Evolutionary conservation across 2,329 filamentous ascomycete species (phyloP), one percentile per base, ranked within the genome.

Genomic region (Epichloe sibirici): DNA sequence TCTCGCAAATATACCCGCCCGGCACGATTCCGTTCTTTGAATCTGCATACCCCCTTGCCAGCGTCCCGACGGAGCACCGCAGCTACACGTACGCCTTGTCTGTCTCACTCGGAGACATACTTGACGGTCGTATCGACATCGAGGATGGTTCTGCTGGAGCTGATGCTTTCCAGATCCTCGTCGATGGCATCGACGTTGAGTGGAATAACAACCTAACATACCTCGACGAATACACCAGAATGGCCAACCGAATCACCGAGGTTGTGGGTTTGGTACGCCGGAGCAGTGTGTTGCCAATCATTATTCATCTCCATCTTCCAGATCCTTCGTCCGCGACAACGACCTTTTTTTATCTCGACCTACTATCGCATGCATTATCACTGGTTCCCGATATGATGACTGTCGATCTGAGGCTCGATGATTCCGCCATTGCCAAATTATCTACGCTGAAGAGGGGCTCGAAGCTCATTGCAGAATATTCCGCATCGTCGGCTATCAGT

Each of bases 21-120:
- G 72, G 74, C 3, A 69, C 75, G 5, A 74, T 81, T n/a, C 75
- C 76, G 0, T 77, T 79, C 21, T 72, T 81, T 53, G 79, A 83
- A 56, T 79, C 79, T 2, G 79, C 81, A 1, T 86, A 85, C 57
- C 83, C 83, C 0, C 67, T 87, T 1, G 81, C 83, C 2, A 72
- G 75, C 15, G 73, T 85, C 35, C 76, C 78, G 0, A 74, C 79
- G 0, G 78, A 85, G 58, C 71, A 77, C 37, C 75, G 82, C 8
- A 73, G 71, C 11, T 86, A 82, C 58, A 88, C 86, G 0, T 85
- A 85, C 60, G 82, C 84, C 5, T 71, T 86, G 0, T 79, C 80
- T 3, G 71, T 88, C 78, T 2, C 65, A 86, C 2, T 78, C 78
- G 47, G 28, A 0, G 74, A 76, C 15, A 65, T 88, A 3, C 60